A percentile compares a stretch with the other conserved stretches of the same genome.
phyloP scores from a whole-genome alignment of 495 filamentous ascomycete species.

The Parachaetomium inaequale region DNA sequence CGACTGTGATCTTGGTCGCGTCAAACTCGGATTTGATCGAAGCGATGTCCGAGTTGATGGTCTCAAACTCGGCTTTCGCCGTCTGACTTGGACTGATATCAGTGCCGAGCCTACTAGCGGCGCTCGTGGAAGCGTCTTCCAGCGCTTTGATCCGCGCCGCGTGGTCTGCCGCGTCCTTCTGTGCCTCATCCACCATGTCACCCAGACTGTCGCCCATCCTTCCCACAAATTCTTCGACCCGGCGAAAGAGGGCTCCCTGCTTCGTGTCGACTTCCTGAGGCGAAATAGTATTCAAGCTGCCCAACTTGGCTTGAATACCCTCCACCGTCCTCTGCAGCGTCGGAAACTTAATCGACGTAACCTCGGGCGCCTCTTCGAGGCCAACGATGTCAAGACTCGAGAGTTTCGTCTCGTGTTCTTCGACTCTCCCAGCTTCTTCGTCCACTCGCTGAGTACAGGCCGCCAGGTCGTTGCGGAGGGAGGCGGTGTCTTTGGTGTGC shows the following conservation, averaged over 20 bases:
- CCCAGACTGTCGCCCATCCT: background rate
- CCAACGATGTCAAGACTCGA: constrained; percentile 12
- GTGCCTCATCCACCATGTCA: background rate
- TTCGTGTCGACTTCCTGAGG: background rate
- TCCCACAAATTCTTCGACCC: background rate
- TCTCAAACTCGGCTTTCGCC: background rate
- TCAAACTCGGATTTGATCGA: constrained; percentile 5
- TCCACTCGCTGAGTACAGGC: constrained; percentile 1
- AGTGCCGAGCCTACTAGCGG: background rate
- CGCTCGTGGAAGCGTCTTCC: background rate
- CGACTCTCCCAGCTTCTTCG: constrained; percentile 4
- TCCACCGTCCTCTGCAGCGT: constrained; percentile 5
- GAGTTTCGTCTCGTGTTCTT: constrained; percentile 16
- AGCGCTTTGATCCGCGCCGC: background rate
- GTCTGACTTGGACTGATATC: background rate
- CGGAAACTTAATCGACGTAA: constrained; percentile 11
- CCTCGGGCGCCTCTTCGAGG: constrained; percentile 12
- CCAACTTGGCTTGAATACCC: constrained; percentile 6
- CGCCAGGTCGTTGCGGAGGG: background rate
- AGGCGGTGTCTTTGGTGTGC: background rate
- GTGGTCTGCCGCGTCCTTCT: background rate
- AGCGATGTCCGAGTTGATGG: background rate
- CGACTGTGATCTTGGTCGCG: background rate
- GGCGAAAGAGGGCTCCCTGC: background rate
- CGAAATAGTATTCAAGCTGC: background rate